These are phyloP conservation scores for Suillus lakei DNA, from an alignment of 768 basidiomycete genomes.

Conservation along the genomic window DNA sequence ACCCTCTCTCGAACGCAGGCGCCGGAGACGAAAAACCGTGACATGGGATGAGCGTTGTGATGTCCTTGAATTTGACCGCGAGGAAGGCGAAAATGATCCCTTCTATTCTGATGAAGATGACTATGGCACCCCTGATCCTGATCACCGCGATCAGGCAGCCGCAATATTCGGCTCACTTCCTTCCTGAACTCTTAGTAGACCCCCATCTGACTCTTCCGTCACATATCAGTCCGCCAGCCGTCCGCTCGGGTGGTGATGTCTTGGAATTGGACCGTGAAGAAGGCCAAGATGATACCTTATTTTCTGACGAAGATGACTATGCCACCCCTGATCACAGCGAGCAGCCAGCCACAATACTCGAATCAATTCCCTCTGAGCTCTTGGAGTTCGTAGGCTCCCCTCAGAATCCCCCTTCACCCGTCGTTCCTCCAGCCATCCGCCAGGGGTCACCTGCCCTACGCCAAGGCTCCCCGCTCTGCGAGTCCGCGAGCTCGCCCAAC, in stretches of 20 bases:
- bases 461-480: slow-evolving; percentile 34
- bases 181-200: slow-evolving; percentile 56
- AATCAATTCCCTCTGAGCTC: slow-evolving; percentile 51
- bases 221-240: slow-evolving; percentile 33
- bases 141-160: slow-evolving; percentile 13
- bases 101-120: slow-evolving; percentile 47
- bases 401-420: slow-evolving; percentile 16
- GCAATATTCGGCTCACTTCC: slow-evolving; percentile 41
- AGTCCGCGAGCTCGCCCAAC: slow-evolving; percentile 25
- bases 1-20: slow-evolving; percentile 34
- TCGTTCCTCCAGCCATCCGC: slow-evolving; percentile 24
- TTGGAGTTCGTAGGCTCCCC: slow-evolving; percentile 52
- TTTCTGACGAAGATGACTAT: slow-evolving; percentile 41
- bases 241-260: slow-evolving; percentile 57
- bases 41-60: slow-evolving; percentile 82
- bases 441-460: slow-evolving; percentile 26
- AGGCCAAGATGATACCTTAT: slow-evolving; percentile 51
- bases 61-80: slow-evolving; percentile 79
- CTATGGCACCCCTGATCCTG: slow-evolving; percentile 26
- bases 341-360: slow-evolving; percentile 15
- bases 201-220: slow-evolving; percentile 68
- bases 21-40: slow-evolving; percentile 75
- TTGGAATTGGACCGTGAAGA: slow-evolving; percentile 77
- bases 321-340: slow-evolving; percentile 18
- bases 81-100: slow-evolving; percentile 55